Evolutionary conservation across 768 basidiomycete genomes (phyloP).

Genomic region (Podaxis rugospora): DNA sequence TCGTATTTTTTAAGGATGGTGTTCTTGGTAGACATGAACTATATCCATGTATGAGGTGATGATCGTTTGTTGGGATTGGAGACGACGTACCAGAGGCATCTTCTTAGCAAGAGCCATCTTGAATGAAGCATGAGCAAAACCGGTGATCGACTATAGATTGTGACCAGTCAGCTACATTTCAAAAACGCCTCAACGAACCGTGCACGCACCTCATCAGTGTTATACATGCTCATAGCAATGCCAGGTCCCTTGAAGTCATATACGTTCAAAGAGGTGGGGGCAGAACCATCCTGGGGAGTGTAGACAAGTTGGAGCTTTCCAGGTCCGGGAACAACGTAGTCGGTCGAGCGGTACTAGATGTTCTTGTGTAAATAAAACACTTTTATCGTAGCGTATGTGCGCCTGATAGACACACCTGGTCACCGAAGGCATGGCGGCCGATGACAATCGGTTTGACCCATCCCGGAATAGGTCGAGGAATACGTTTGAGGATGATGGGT

Average conservation of each 20-base stretch:
- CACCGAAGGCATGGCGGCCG: slow-evolving; percentile 96
- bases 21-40: slow-evolving; percentile 99
- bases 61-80: background rate
- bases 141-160: slow-evolving; percentile 72
- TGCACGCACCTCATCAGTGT: slow-evolving; percentile 80
- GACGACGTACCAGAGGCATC: slow-evolving; percentile 54
- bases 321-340: slow-evolving; percentile 85
- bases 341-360: slow-evolving; percentile 86
- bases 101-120: slow-evolving; percentile 89
- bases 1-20: slow-evolving; percentile 98
- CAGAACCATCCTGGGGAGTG: slow-evolving; percentile 75
- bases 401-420: slow-evolving; percentile 57
- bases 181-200: background rate
- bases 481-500: slow-evolving; percentile 87
- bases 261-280: slow-evolving; percentile 68
- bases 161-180: background rate
- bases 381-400: background rate
- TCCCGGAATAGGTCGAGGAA: slow-evolving; percentile 93
- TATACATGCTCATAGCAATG: slow-evolving; percentile 97
- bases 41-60: background rate
- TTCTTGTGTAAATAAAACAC: background rate
- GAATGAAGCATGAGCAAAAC: slow-evolving; percentile 97
- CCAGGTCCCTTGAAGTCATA: slow-evolving; percentile 93
- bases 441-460: slow-evolving; percentile 97
- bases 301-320: slow-evolving; percentile 93